Evolutionary conservation across 2,329 filamentous ascomycete genomes (phyloP).

Genomic region (Clonostachys solani): DNA sequence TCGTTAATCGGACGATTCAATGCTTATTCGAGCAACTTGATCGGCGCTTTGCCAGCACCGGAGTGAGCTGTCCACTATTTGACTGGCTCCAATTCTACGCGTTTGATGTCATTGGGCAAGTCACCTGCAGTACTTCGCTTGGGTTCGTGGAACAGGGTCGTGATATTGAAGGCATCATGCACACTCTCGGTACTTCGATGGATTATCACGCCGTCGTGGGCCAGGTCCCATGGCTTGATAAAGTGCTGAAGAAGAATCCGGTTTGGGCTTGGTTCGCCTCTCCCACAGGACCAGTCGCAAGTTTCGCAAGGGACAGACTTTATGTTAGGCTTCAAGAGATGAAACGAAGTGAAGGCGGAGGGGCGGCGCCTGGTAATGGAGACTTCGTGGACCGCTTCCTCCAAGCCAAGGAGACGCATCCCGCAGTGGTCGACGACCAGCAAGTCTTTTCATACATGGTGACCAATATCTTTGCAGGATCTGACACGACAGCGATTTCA

Average conservation of each 20-base stretch:
- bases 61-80: too few relatives aligned
- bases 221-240: constrained; percentile 17
- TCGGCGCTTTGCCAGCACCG: too few relatives aligned
- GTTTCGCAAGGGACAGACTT: constrained; percentile 5
- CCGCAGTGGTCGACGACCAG: constrained; percentile 1
- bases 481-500: constrained; percentile 28
- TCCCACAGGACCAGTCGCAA: constrained; percentile 7
- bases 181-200: constrained; percentile 20
- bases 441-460: constrained; percentile 4
- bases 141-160: constrained; percentile 30
- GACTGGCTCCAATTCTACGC: constrained; percentile 13
- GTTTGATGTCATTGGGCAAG: constrained; percentile 33
- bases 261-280: constrained; percentile 10
- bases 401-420: constrained; percentile 1
- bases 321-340: background rate
- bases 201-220: constrained; percentile 18
- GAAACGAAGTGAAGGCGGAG: background rate
- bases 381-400: constrained; percentile 2
- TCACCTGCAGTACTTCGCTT: constrained; percentile 31
- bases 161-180: constrained; percentile 27
- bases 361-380: background rate
- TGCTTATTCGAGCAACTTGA: too few relatives aligned
- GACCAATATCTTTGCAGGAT: constrained; percentile 19
- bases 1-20: too few relatives aligned
- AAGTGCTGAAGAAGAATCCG: constrained; percentile 18